Evolutionary conservation across 306 rosid genomes (phyloP).

Genomic region (Cucurbita moschata): DNA sequence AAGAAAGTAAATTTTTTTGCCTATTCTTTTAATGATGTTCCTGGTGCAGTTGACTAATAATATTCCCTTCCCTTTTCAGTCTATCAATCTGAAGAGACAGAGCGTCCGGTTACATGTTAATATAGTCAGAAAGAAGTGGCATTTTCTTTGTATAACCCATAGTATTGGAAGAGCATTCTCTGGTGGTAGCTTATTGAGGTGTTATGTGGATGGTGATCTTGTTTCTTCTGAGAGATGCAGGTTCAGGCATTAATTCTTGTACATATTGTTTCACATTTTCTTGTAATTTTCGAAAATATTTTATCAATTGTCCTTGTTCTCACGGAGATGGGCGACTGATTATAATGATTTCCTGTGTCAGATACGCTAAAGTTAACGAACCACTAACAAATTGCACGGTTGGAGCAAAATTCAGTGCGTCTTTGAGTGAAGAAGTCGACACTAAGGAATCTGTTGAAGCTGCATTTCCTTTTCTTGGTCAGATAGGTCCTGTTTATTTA

Average conservation of each 20-base stretch:
- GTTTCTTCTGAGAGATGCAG: slow-evolving; percentile 97
- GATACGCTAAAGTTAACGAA: slow-evolving; percentile 88
- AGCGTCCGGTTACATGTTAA: slow-evolving; percentile 50
- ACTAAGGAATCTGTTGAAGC: slow-evolving; percentile 46
- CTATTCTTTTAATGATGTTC: not conserved
- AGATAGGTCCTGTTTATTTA: slow-evolving; percentile 82
- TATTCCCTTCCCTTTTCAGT: slow-evolving; percentile 34
- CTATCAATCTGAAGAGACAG: slow-evolving; percentile 72
- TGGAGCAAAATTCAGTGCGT: slow-evolving; percentile 61
- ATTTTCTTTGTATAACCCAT: slow-evolving; percentile 84
- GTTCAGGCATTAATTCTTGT: slow-evolving; percentile 22
- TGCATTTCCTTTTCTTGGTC: slow-evolving; percentile 73
- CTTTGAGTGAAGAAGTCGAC: slow-evolving; percentile 46
- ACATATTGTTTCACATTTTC: not conserved
- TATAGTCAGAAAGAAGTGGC: slow-evolving; percentile 70
- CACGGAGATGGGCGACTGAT: slow-evolving; percentile 3
- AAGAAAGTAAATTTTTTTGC: not conserved
- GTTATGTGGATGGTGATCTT: slow-evolving; percentile 80
- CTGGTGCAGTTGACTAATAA: slow-evolving; percentile 1
- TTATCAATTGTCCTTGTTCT: not conserved
- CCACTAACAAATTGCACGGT: slow-evolving; percentile 57
- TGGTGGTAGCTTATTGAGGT: slow-evolving; percentile 85
- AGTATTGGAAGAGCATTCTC: slow-evolving; percentile 98
- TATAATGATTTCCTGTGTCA: slow-evolving; percentile 23
- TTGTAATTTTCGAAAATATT: not conserved